Conservation (phyloP, 768 basidiomycete genomes). For the Galerina sulciceps region DNA sequence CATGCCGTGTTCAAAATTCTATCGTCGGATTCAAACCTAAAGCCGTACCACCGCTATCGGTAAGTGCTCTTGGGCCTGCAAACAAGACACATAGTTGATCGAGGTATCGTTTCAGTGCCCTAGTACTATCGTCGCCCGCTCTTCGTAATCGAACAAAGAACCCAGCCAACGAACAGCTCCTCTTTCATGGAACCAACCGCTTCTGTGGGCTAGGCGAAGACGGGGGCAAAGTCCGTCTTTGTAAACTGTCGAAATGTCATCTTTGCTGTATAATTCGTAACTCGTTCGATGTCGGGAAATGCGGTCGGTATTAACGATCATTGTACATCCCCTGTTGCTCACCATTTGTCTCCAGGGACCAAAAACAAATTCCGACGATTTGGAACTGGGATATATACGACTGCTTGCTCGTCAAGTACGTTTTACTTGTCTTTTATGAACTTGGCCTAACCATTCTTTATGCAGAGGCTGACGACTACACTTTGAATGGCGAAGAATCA, state of each 20-base stretch:
- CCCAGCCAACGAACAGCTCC: conserved; percentile 56
- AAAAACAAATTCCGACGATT: conserved; percentile 69
- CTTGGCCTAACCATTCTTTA: conserved; percentile 5
- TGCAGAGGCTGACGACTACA: conserved; percentile 72
- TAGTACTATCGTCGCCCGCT: conserved; percentile 29
- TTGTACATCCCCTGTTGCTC: neutral
- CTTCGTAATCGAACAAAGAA: conserved; percentile 22
- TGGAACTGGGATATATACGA: conserved; percentile 72
- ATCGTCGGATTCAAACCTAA: conserved; percentile 44
- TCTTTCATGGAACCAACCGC: conserved; percentile 73
- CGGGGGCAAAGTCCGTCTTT: conserved; percentile 47
- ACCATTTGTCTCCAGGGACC: conserved; percentile 38
- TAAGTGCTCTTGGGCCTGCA: conserved; percentile 21
- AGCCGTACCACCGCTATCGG: conserved; percentile 52
- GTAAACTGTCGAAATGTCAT: conserved; percentile 51
- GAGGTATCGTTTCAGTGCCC: conserved; percentile 26
- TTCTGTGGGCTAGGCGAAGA: conserved; percentile 62
- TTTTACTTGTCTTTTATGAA: neutral
- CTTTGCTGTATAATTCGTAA: conserved; percentile 60
- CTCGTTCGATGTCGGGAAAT: conserved; percentile 64
- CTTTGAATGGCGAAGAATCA: conserved; percentile 42
- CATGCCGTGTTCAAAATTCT: conserved; percentile 57
- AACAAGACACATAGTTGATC: neutral
- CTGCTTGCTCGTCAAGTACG: conserved; percentile 68
- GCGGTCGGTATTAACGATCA: conserved; percentile 42